phyloP scores from a whole-genome alignment of 2,329 filamentous ascomycete genomes.

The Colletotrichum caudatum region DNA sequence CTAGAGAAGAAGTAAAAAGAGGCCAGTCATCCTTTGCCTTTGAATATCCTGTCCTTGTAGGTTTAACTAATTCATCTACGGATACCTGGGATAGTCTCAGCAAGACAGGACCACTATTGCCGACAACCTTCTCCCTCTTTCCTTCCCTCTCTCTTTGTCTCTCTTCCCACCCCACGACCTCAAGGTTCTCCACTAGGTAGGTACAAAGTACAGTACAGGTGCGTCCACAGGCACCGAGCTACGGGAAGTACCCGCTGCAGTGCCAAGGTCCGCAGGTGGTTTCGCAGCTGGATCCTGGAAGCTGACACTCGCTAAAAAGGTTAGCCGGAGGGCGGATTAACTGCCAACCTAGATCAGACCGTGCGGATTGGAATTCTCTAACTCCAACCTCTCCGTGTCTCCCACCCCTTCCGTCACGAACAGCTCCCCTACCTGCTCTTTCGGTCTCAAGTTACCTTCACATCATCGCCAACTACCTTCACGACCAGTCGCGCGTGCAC shows the following conservation, averaged over 20 bases:
- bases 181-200: not conserved
- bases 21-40: not conserved
- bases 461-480: conserved; percentile 24
- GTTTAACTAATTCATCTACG: not conserved
- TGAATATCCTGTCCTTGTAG: not conserved
- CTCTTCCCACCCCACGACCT: not conserved
- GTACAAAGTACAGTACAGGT: not conserved
- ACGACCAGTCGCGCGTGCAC: conserved; percentile 34
- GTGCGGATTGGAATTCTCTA: conserved; percentile 46
- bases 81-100: not conserved
- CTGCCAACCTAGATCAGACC: conserved; percentile 44
- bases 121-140: not conserved
- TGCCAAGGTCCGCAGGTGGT: not conserved
- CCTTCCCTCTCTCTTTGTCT: not conserved
- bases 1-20: conserved; percentile 12
- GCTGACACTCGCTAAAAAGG: conserved; percentile 37
- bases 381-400: conserved; percentile 44
- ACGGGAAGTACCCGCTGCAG: too few relatives aligned
- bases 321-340: conserved; percentile 42
- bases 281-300: conserved; percentile 37
- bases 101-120: not conserved
- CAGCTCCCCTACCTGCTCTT: conserved; percentile 3
- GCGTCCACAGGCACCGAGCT: not conserved
- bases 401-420: conserved; percentile 27
- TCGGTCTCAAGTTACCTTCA: conserved; percentile 27